These are phyloP conservation scores for Apium graveolens DNA, from an alignment of 129 eudicot species.

Conservation along the genomic window DNA sequence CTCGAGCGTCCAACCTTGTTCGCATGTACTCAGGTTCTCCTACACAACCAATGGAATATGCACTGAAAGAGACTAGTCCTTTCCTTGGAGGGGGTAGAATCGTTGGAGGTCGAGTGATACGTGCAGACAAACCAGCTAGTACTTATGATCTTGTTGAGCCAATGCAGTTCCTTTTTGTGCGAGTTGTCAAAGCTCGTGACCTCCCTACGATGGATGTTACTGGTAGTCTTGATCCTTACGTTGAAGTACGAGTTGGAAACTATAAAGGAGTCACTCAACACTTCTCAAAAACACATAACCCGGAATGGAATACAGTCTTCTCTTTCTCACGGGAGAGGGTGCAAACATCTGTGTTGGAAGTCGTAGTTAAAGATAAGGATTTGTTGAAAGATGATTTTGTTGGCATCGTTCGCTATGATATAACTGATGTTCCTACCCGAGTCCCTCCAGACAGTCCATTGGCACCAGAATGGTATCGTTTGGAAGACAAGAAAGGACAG, in stretches of 20 bases:
- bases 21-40: conserved; percentile 43
- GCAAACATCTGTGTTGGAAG: conserved; percentile 68
- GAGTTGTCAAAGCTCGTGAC: conserved; percentile 80
- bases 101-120: conserved; percentile 66
- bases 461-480: conserved; percentile 92
- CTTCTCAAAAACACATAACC: conserved; percentile 51
- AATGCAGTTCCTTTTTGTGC: conserved; percentile 78
- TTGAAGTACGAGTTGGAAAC: conserved; percentile 84
- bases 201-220: conserved; percentile 71
- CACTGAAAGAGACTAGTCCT: conserved; percentile 79
- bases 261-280: conserved; percentile 79
- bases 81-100: conserved; percentile 74
- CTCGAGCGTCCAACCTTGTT: conserved; percentile 31
- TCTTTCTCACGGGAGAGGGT: conserved; percentile 75
- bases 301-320: conserved; percentile 85
- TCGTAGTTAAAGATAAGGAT: conserved; percentile 75
- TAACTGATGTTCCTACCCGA: conserved; percentile 65
- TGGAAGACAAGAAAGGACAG: conserved; percentile 65
- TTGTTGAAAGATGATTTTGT: conserved; percentile 68
- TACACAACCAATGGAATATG: conserved; percentile 50
- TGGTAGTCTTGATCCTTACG: conserved; percentile 83
- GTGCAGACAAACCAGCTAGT: conserved; percentile 44
- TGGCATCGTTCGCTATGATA: conserved; percentile 60
- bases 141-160: conserved; percentile 82
- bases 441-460: conserved; percentile 95